Percentiles rank a stretch among this genome's conserved stretches.
These are phyloP conservation scores for Lepidium aucheri DNA, from an alignment of 345 rosid genomes.

Conservation along the genomic window DNA sequence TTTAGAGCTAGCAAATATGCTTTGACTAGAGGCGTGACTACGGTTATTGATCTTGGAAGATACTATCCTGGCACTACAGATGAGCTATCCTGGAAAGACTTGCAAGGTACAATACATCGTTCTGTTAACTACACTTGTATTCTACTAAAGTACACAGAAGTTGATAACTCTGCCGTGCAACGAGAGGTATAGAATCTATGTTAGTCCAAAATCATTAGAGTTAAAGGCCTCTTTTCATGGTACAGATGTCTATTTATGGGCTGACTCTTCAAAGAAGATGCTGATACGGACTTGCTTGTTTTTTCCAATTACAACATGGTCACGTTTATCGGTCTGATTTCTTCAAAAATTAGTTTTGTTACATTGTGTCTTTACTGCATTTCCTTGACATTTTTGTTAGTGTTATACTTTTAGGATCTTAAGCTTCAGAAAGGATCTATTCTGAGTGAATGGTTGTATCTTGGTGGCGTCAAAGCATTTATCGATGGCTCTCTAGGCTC, in stretches of 20 bases:
- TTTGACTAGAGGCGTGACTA: conserved; percentile 74
- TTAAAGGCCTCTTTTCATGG: not conserved
- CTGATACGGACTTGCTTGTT: conserved; percentile 74
- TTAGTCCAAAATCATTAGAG: not conserved
- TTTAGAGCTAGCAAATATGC: conserved; percentile 67
- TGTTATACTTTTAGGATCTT: conserved; percentile 37
- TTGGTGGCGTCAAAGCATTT: conserved; percentile 92
- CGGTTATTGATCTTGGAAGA: conserved; percentile 83
- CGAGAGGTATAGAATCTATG: not conserved
- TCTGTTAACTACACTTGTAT: not conserved
- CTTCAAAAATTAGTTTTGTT: not conserved
- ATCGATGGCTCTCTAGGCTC: conserved; percentile 92
- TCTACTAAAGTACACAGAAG: not conserved
- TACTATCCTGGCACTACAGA: conserved; percentile 61
- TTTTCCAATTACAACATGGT: conserved; percentile 75
- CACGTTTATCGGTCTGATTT: conserved; percentile 53
- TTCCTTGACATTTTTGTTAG: not conserved
- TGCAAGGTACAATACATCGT: conserved; percentile 47
- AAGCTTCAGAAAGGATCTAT: conserved; percentile 38
- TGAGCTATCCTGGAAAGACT: conserved; percentile 74
- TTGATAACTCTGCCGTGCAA: not conserved
- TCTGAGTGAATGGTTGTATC: conserved; percentile 64
- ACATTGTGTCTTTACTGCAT: not conserved
- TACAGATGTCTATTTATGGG: conserved; percentile 86
- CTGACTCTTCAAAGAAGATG: conserved; percentile 67